Base-by-base conservation (phyloP, 2,329 filamentous ascomycete genomes). In the Hortaea sp. region DNA sequence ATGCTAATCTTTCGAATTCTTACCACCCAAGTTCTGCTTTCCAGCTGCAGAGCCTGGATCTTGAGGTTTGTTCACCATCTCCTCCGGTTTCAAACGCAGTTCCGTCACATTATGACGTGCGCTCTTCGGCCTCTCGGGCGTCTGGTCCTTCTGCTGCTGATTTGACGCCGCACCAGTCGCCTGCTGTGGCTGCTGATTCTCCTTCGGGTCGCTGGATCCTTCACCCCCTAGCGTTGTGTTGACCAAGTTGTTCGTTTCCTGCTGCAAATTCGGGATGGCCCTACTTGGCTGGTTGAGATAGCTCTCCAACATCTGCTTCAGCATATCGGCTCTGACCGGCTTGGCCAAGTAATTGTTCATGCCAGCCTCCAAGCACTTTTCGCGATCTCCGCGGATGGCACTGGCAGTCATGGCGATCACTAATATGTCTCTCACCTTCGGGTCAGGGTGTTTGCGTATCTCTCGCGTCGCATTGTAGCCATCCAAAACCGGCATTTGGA, bases 291-390 rank as follows among this genome's bases (percentile, higher is more conserved):
- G 76, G 10, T 62, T 57, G 7, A 85, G 71, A 57, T 85, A 85
- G 29, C 75, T 73, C 55, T 85, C 80, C 9, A 97, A 70, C 69
- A 95, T 90, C 60, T 81, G 81, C 67, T 87, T 92, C 45, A 97
- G 72, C 37, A 94, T 82, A 41, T 89, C 85, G 4, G 85, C 87
- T 6, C 88, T 78, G n/a, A 97, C 90, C 1, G 90, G 90, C 63
- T 97, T 97, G 11, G 90, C 88, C 1, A 95, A 77, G 59, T 95
- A 97, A 60, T 95, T 92, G 65, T 95, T 95, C 90, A 97, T 97
- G 39, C 90, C 90, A 1, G 88, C 87, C 42, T 88, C 87, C n/a
- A 95, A 71, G 57, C 90, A 95, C 68, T 94, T 95, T 63, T 97
- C 90, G 41, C 89, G 77, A 62, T 97, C 90, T 12, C 90, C 90